Evolutionary conservation across 768 basidiomycete genomes (phyloP).

Genomic region (Pleurotus tuber-regium): DNA sequence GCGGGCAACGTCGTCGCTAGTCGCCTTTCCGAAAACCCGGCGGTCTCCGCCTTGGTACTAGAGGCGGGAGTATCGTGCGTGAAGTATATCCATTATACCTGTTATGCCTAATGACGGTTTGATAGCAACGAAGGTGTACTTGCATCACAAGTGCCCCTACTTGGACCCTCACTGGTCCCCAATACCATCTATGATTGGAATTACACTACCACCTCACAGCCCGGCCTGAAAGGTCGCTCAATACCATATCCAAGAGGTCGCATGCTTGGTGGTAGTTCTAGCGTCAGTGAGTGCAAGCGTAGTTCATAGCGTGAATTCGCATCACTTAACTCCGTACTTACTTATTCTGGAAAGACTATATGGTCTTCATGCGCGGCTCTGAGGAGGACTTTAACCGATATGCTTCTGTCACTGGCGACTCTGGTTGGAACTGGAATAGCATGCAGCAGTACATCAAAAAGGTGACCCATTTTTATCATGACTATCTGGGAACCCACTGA

Average conservation of each 20-base stretch:
- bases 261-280: conserved; percentile 30
- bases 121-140: conserved; percentile 18
- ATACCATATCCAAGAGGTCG: conserved; percentile 26
- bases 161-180: conserved; percentile 12
- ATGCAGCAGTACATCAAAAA: conserved; percentile 31
- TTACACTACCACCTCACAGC: conserved; percentile 32
- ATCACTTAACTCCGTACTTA: neutral
- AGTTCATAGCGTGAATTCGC: no score
- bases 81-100: neutral
- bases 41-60: neutral
- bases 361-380: conserved; percentile 28
- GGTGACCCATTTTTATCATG: conserved; percentile 16
- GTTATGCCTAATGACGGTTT: neutral
- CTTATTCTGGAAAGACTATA: conserved; percentile 14
- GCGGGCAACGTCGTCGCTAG: conserved; percentile 7
- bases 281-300: conserved; percentile 30
- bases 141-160: conserved; percentile 15
- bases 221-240: conserved; percentile 22
- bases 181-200: conserved; percentile 29
- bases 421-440: conserved; percentile 35
- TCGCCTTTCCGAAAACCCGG: neutral
- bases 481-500: neutral
- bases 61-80: conserved; percentile 10
- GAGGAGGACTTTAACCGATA: conserved; percentile 35
- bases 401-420: conserved; percentile 30